Conservation (phyloP, 768 basidiomycete genomes). For the Rhodocollybia butyracea region DNA sequence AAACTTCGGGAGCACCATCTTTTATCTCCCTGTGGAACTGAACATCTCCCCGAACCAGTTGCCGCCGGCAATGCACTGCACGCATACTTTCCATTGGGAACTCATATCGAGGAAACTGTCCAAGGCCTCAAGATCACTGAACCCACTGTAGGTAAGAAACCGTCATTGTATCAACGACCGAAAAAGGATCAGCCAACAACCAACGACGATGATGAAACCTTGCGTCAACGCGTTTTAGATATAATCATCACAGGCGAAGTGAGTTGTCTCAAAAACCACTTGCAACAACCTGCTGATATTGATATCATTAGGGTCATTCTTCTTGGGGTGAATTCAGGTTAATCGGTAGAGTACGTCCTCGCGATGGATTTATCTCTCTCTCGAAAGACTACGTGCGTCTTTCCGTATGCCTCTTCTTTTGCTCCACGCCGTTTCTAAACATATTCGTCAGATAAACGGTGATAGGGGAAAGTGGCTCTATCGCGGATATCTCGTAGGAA, state of each 20-base stretch:
- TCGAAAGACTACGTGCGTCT: slow-evolving; percentile 79
- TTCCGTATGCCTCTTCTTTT: slow-evolving; percentile 7
- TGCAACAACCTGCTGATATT: background rate
- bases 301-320: slow-evolving; percentile 69
- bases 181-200: too few species aligned
- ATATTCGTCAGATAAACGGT: slow-evolving; percentile 47
- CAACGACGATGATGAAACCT: too few species aligned
- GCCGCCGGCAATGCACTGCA: slow-evolving; percentile 58
- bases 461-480: slow-evolving; percentile 85
- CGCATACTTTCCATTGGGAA: slow-evolving; percentile 57
- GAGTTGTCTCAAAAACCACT: slow-evolving; percentile 9
- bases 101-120: slow-evolving; percentile 43
- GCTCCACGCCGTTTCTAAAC: slow-evolving; percentile 2
- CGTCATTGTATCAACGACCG: slow-evolving; percentile 26
- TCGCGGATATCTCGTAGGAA: slow-evolving; percentile 77
- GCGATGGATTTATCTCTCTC: slow-evolving; percentile 77
- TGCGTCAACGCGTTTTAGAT: slow-evolving; percentile 51
- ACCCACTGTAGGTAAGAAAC: slow-evolving; percentile 24
- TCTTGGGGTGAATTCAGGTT: slow-evolving; percentile 88
- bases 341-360: slow-evolving; percentile 73
- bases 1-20: slow-evolving; percentile 77
- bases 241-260: slow-evolving; percentile 78
- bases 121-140: slow-evolving; percentile 48
- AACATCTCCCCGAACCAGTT: slow-evolving; percentile 20
- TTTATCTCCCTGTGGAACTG: slow-evolving; percentile 9